These are phyloP conservation scores for Serendipita sp. DNA, from an alignment of 768 basidiomycete species.

Conservation along the genomic window DNA sequence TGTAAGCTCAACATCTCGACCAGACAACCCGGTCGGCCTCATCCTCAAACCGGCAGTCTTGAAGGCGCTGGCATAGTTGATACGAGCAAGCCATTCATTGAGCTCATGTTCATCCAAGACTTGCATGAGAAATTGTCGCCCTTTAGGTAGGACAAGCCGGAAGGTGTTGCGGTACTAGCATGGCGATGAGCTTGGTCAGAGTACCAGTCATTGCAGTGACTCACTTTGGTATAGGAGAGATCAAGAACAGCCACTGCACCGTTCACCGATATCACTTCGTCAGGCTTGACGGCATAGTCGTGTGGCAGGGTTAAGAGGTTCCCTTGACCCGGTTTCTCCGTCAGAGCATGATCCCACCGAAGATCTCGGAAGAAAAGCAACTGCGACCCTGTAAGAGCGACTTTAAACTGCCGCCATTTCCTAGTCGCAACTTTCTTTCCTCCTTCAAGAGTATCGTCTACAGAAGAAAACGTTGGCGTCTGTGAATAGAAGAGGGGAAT, in stretches of 20 bases:
- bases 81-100: constrained; percentile 78
- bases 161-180: constrained; percentile 54
- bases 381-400: constrained; percentile 79
- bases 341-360: constrained; percentile 30
- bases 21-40: constrained; percentile 55
- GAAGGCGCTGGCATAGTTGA: constrained; percentile 92
- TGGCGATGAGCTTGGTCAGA: constrained; percentile 16
- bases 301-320: constrained; percentile 24
- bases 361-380: constrained; percentile 77
- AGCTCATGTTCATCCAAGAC: constrained; percentile 51
- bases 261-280: constrained; percentile 68
- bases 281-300: constrained; percentile 46
- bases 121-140: constrained; percentile 72
- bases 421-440: constrained; percentile 60
- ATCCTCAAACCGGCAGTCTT: constrained; percentile 71
- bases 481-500: neutral
- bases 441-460: constrained; percentile 49
- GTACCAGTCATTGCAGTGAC: constrained; percentile 13
- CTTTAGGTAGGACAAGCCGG: constrained; percentile 58
- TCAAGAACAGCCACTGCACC: constrained; percentile 73
- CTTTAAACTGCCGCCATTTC: constrained; percentile 81
- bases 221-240: constrained; percentile 58
- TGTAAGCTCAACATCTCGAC: constrained; percentile 56
- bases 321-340: neutral
- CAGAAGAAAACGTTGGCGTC: constrained; percentile 22